Evolutionary conservation across 2,329 filamentous ascomycete species (phyloP).

Genomic region (Polychaeton citri): DNA sequence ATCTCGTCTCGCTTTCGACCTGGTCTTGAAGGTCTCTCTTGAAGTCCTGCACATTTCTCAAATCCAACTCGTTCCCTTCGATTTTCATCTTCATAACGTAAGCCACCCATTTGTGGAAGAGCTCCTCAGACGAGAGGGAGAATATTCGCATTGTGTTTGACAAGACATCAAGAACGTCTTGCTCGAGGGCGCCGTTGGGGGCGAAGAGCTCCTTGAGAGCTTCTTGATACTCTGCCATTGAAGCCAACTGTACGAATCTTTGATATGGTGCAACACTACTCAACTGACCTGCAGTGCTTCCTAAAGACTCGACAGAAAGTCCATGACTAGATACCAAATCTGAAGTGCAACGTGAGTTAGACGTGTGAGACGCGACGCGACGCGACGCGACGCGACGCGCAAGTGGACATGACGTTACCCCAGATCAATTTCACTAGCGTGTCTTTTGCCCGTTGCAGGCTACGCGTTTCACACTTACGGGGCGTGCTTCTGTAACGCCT

Average conservation of each 20-base stretch:
- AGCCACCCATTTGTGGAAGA: slow-evolving; percentile 98
- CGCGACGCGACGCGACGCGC: slow-evolving; percentile 3
- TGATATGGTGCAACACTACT: not conserved
- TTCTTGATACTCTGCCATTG: slow-evolving; percentile 37
- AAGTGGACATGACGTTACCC: no score
- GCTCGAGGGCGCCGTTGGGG: slow-evolving; percentile 44
- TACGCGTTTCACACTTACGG: not conserved
- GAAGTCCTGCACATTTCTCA: slow-evolving; percentile 61
- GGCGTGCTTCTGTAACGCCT: not conserved
- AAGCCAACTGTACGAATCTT: not conserved
- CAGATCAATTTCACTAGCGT: no score
- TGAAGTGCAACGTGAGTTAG: not conserved
- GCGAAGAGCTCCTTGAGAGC: slow-evolving; percentile 49
- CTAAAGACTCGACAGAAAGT: not conserved
- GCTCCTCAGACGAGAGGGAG: slow-evolving; percentile 65
- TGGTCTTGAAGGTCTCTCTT: slow-evolving; percentile 79
- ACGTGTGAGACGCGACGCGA: slow-evolving; percentile 15
- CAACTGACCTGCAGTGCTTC: not conserved
- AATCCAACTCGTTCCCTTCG: slow-evolving; percentile 58
- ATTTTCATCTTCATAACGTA: slow-evolving; percentile 90
- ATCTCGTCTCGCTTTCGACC: slow-evolving; percentile 62
- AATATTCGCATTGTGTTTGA: slow-evolving; percentile 78
- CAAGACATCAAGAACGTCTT: slow-evolving; percentile 69
- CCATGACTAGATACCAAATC: not conserved
- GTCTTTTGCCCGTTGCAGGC: not conserved